Conservation (phyloP, 169 alveolate species). For the Plasmodium vinckei region DNA sequence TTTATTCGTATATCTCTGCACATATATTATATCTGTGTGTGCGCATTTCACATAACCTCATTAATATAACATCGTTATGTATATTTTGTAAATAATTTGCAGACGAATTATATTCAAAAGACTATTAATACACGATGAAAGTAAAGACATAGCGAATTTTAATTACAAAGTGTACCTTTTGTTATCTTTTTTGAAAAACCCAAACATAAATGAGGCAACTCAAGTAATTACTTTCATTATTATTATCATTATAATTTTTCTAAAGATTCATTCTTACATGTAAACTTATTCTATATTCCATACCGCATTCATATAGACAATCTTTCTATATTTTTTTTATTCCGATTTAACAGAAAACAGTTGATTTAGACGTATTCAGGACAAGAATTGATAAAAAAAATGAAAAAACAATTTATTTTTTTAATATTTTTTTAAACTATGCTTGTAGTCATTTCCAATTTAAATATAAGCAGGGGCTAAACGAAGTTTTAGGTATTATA, state of each 20-base stretch:
- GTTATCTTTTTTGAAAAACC: slow-evolving; percentile 55
- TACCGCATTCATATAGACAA: background rate
- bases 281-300: background rate
- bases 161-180: slow-evolving; percentile 64
- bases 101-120: slow-evolving; percentile 69
- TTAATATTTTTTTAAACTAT: slow-evolving; percentile 77
- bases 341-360: slow-evolving; percentile 15
- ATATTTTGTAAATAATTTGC: background rate
- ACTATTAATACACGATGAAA: slow-evolving; percentile 37
- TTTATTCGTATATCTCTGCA: background rate
- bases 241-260: too few species aligned
- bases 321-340: too few species aligned
- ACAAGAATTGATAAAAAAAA: slow-evolving; percentile 61
- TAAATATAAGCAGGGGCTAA: slow-evolving; percentile 84
- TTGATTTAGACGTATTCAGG: slow-evolving; percentile 67
- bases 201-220: slow-evolving; percentile 48
- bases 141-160: slow-evolving; percentile 20
- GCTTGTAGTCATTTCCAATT: slow-evolving; percentile 78
- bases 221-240: slow-evolving; percentile 19
- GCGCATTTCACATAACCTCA: background rate
- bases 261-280: too few species aligned
- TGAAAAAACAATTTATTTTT: slow-evolving; percentile 58
- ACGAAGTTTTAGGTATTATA: slow-evolving; percentile 80
- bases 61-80: background rate
- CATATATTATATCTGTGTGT: background rate